These are phyloP conservation scores for Pseudogymnoascus sp. DNA, from an alignment of 2,329 filamentous ascomycete genomes.

Conservation along the genomic window DNA sequence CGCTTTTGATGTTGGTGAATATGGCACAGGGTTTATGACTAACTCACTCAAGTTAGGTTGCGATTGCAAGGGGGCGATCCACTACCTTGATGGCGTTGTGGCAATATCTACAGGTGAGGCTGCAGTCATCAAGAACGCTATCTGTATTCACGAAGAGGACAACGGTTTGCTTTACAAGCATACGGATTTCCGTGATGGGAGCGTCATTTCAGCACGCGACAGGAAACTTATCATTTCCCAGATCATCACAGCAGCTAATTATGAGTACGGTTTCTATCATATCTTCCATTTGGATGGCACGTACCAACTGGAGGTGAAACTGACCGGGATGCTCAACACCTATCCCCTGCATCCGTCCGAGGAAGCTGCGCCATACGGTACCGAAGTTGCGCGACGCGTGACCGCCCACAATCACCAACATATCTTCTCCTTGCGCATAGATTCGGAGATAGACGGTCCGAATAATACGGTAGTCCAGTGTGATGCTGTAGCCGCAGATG, in stretches of 20 bases:
- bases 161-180: conserved; percentile 89
- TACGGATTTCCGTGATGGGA: conserved; percentile 86
- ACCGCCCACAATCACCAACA: conserved; percentile 97
- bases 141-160: conserved; percentile 94
- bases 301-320: conserved; percentile 82
- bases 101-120: conserved; percentile 68
- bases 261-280: conserved; percentile 86
- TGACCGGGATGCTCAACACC: conserved; percentile 89
- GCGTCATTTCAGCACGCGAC: conserved; percentile 73
- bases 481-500: conserved; percentile 62
- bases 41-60: conserved; percentile 69
- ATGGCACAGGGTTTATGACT: conserved; percentile 75
- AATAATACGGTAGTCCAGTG: conserved; percentile 79
- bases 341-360: conserved; percentile 74
- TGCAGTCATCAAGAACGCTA: conserved; percentile 80
- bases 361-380: conserved; percentile 79
- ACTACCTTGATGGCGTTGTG: conserved; percentile 84
- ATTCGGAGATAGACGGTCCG: conserved; percentile 78
- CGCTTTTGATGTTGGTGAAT: conserved; percentile 73
- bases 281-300: conserved; percentile 89
- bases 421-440: conserved; percentile 81
- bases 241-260: conserved; percentile 92
- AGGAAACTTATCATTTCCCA: conserved; percentile 82
- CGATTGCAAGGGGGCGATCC: conserved; percentile 83
- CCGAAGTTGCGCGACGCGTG: conserved; percentile 79